These are phyloP conservation scores for Mortierella sp. DNA, from an alignment of 371 early-diverging fungal species.

Conservation along the genomic window DNA sequence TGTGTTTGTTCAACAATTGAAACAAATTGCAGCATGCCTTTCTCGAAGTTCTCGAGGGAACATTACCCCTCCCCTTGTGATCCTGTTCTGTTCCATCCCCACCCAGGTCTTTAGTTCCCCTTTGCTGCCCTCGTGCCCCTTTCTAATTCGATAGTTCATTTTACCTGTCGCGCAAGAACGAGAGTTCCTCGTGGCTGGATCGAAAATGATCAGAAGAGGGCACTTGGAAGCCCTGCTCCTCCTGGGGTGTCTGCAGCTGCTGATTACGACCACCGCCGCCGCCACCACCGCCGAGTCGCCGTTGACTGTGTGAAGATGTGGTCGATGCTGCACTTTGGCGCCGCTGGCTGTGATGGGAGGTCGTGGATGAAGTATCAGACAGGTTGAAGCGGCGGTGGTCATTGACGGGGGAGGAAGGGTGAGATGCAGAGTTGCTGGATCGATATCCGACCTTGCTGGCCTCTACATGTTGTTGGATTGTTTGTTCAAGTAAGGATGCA, in stretches of 20 bases:
- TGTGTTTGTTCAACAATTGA: background rate
- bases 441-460: slow-evolving; percentile 47
- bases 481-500: slow-evolving; percentile 48
- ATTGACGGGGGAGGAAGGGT: slow-evolving; percentile 35
- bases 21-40: too few species aligned
- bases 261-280: slow-evolving; percentile 20
- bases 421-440: slow-evolving; percentile 26
- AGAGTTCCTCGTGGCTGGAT: slow-evolving; percentile 42
- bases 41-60: background rate
- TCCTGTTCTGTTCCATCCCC: background rate
- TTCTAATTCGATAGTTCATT: background rate
- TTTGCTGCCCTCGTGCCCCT: background rate
- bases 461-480: slow-evolving; percentile 55
- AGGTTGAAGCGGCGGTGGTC: slow-evolving; percentile 32
- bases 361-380: slow-evolving; percentile 21
- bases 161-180: slow-evolving; percentile 51
- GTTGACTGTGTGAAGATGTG: slow-evolving; percentile 22
- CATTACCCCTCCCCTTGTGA: background rate
- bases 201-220: slow-evolving; percentile 39
- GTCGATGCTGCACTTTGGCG: slow-evolving; percentile 14
- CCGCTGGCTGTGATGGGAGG: slow-evolving; percentile 18
- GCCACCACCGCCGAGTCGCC: slow-evolving; percentile 6
- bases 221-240: slow-evolving; percentile 32
- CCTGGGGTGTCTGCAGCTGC: slow-evolving; percentile 27
- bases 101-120: background rate